Evolutionary conservation across 306 rosid genomes (phyloP), one percentile per base, ranked within the genome.

Genomic region (Crataegus laevigata): DNA sequence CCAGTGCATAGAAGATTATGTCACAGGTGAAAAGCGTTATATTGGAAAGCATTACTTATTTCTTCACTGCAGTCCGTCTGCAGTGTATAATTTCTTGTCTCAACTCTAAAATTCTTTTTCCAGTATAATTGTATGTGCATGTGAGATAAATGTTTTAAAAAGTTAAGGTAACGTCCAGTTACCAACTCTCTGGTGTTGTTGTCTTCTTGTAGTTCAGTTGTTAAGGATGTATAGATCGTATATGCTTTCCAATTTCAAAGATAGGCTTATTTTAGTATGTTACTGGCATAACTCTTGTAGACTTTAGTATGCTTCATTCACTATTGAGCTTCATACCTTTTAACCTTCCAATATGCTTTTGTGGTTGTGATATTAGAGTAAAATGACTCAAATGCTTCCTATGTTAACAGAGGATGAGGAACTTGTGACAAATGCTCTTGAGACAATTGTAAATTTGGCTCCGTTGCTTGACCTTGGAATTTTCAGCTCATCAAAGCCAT

Each of bases 401-500:
- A 74, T 85, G 59, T 77, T 73, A 66, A 77, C 86, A 96, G 99
- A 92, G 96, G 99, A 96, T 76, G 98, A 96, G 81, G 99, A 96
- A 83, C 97, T 96, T 83, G 98, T 96, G 80, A 90, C 98, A 71
- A 96, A 96, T 85, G 90, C 98, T 60, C 89, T 96, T 5, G 98
- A 96, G 92, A 90, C 99, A 69, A 85, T 96, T 82, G 98, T 92
- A 77, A 96, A 96, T 84, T 89, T 96, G 89, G 96, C 97, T 75
- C 99, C 99, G 1, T 77, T 87, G 24, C 88, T 92, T 76, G 99
- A 96, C 81, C 99, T 96, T 82, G 89, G 96, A 51, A 89, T 92
- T 69, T 92, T 94, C 82, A 88, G 96, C 87, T 92, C 99, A 61
- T 85, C 90, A 68, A 92, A 92, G 83, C 91, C 99, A 69, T 92